These are phyloP conservation scores for Erodium moschatum DNA, from an alignment of 441 rosid species.

Conservation along the genomic window DNA sequence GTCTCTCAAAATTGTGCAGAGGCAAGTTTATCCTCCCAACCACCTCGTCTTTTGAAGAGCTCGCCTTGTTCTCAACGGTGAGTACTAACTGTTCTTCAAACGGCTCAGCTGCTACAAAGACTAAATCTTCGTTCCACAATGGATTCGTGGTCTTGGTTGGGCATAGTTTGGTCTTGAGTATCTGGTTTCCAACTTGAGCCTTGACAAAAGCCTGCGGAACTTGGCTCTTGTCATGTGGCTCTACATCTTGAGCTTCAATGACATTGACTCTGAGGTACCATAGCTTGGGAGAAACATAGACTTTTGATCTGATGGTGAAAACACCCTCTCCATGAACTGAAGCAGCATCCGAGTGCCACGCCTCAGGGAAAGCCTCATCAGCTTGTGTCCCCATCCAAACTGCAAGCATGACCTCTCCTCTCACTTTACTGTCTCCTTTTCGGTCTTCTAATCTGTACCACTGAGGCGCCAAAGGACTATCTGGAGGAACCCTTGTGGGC, in stretches of 20 bases:
- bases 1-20: constrained; percentile 42
- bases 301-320: constrained; percentile 46
- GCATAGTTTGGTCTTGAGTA: constrained; percentile 42
- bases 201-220: constrained; percentile 60
- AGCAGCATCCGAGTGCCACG: constrained; percentile 81
- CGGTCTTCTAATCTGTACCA: constrained; percentile 82
- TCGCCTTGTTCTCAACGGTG: constrained; percentile 47
- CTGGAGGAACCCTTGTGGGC: constrained; percentile 82
- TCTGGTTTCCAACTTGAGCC: constrained; percentile 52
- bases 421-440: constrained; percentile 48
- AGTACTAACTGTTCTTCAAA: constrained; percentile 56
- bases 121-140: constrained; percentile 70
- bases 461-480: constrained; percentile 88
- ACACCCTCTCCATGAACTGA: constrained; percentile 39
- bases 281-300: constrained; percentile 59
- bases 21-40: constrained; percentile 45
- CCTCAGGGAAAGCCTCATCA: constrained; percentile 33
- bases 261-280: constrained; percentile 73
- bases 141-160: constrained; percentile 53
- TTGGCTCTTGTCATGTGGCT: constrained; percentile 49
- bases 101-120: constrained; percentile 67
- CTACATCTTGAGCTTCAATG: constrained; percentile 68
- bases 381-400: constrained; percentile 81
- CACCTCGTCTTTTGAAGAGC: constrained; percentile 43
- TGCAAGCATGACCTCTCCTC: constrained; percentile 85